Evolutionary conservation across 257 asterid genomes (phyloP).

Genomic region (Nicotiana knightiana): DNA sequence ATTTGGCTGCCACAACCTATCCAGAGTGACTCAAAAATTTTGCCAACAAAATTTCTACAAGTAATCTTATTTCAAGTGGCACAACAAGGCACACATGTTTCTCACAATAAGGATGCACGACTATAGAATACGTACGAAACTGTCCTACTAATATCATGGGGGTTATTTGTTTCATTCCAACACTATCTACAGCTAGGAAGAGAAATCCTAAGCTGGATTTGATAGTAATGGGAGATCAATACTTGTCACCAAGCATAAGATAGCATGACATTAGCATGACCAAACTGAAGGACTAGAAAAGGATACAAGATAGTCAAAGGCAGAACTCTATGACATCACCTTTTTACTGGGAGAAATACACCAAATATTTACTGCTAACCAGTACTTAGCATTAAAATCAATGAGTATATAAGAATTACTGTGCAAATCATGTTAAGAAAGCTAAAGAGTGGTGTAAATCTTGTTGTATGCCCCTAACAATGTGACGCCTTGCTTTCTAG

Average conservation of each 20-base stretch:
- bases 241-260: neutral
- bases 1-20: neutral
- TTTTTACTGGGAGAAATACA: neutral
- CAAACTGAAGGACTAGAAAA: neutral
- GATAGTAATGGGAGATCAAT: neutral
- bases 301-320: neutral
- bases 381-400: neutral
- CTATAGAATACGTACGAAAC: neutral
- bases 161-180: neutral
- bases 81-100: neutral
- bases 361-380: neutral
- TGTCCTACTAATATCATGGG: neutral
- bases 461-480: no score
- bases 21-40: neutral
- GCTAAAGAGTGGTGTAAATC: no score
- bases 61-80: neutral
- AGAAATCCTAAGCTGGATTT: neutral
- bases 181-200: neutral
- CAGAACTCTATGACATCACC: neutral
- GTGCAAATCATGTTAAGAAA: no score
- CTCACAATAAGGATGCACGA: neutral
- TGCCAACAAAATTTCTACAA: neutral
- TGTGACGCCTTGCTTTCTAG: no score
- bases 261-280: neutral
- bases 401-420: slow-evolving; percentile 28